Evolutionary conservation across 345 rosid species (phyloP), one percentile per base, ranked within the genome.

Genomic region (Cardiospermum halicacabum): DNA sequence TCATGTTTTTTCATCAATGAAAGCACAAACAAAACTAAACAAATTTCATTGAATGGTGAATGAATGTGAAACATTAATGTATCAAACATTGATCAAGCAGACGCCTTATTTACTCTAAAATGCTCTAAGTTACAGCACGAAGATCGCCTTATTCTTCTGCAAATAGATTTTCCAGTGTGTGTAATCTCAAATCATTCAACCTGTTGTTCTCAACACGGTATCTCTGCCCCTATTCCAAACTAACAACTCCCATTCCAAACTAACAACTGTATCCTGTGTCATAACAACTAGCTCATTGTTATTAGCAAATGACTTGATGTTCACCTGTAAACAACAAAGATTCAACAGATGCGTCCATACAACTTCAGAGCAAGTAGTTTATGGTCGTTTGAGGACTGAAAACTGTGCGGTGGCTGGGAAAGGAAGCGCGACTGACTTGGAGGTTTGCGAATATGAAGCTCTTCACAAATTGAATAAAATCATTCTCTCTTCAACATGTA

Each of bases 251-350:
- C 99, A 90, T 81, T 94, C 97, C 82, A 90, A 39, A 57, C 87
- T 83, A 67, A 83, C 82, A 11, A 82, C 82, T 81, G 97, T 74
- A 53, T 88, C 97, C 69, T 66, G 66, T 2, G 99, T 97, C 98
- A 93, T 94, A 34, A 94, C 92, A 5, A 92, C 97, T 22, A 94
- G 78, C 74, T 94, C 96, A 47, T 93, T 93, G 85, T 86, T 88
- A 78, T 65, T 90, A 5, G 98, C 97, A 30, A 72, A 88, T 5
- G 98, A 90, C 83, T 88, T 93, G 56, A 93, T 93, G 76, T 90
- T 93, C 48, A 88, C 98, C 98, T 89, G 69, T 61, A 24, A 42
- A 60, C 64, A 62, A 30, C 18, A 51, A n/a, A 25, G 50, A 39
- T 31, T n/a, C 62, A 65, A 53, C 2, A 5, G 37, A 51, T n/a